A percentile compares a stretch with the other conserved stretches of the same genome.
These are phyloP conservation scores for Erythrophleum ivorense DNA, from an alignment of 331 rosid genomes.

Conservation along the genomic window DNA sequence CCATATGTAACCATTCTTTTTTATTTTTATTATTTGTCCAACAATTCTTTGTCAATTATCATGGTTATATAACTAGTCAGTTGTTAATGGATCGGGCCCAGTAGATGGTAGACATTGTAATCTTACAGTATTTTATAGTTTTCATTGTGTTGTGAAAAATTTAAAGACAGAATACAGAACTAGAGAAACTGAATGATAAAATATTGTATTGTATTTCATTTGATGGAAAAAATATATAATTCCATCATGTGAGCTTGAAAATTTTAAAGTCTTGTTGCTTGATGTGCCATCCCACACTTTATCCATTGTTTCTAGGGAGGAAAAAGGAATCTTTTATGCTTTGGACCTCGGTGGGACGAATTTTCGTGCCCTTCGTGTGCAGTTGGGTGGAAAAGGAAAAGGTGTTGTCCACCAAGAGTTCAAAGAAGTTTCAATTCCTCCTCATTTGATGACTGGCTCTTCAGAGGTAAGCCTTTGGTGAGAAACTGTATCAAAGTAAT, in stretches of 20 bases:
- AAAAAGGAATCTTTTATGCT: slow-evolving; percentile 87
- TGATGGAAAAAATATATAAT: not conserved
- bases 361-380: slow-evolving; percentile 91
- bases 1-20: not conserved
- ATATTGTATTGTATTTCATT: not conserved
- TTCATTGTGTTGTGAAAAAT: slow-evolving; percentile 10
- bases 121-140: slow-evolving; percentile 30
- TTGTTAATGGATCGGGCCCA: slow-evolving; percentile 2
- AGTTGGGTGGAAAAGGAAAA: slow-evolving; percentile 73
- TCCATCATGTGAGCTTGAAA: slow-evolving; percentile 5
- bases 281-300: slow-evolving; percentile 1
- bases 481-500: slow-evolving; percentile 34
- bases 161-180: not conserved
- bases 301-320: slow-evolving; percentile 62
- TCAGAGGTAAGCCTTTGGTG: slow-evolving; percentile 71
- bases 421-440: slow-evolving; percentile 94
- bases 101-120: slow-evolving; percentile 20
- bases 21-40: not conserved
- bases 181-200: slow-evolving; percentile 21
- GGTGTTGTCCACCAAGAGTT: slow-evolving; percentile 60
- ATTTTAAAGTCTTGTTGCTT: not conserved
- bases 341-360: slow-evolving; percentile 99
- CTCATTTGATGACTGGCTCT: slow-evolving; percentile 85
- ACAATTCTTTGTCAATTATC: slow-evolving; percentile 22
- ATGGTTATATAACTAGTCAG: not conserved